Evolutionary conservation across 2,329 filamentous ascomycete genomes (phyloP).

Genomic region (Monosporascus cannonballus): DNA sequence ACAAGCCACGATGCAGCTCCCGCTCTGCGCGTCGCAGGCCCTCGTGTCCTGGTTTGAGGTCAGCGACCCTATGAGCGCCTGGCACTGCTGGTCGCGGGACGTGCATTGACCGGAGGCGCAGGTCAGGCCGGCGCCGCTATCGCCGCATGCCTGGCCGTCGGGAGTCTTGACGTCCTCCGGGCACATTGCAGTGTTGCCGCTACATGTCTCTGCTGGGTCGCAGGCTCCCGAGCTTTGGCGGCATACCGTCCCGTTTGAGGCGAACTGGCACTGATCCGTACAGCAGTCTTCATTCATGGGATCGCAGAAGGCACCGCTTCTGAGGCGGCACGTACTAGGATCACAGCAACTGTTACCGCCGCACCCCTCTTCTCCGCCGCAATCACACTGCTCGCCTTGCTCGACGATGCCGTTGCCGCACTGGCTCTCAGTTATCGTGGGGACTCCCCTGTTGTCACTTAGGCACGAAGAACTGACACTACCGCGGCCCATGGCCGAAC

Average conservation of each 20-base stretch:
- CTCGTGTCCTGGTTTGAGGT: slow-evolving; percentile 70
- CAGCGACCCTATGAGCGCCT: slow-evolving; percentile 71
- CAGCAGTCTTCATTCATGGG: slow-evolving; percentile 79
- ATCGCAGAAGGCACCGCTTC: slow-evolving; percentile 68
- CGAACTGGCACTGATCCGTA: slow-evolving; percentile 59
- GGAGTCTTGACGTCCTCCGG: slow-evolving; percentile 63
- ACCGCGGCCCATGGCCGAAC: slow-evolving; percentile 72
- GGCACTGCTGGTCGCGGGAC: slow-evolving; percentile 83
- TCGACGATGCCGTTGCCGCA: slow-evolving; percentile 98
- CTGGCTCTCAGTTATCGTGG: slow-evolving; percentile 73
- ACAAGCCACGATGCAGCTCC: slow-evolving; percentile 73
- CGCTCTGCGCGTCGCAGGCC: slow-evolving; percentile 61
- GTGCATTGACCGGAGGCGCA: slow-evolving; percentile 96
- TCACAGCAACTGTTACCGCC: slow-evolving; percentile 77
- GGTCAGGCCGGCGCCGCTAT: slow-evolving; percentile 52
- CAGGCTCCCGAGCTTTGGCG: slow-evolving; percentile 73
- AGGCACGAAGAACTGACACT: slow-evolving; percentile 73
- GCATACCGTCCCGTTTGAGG: slow-evolving; percentile 65
- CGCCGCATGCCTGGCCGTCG: slow-evolving; percentile 69
- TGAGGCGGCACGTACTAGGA: slow-evolving; percentile 80
- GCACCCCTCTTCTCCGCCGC: slow-evolving; percentile 71
- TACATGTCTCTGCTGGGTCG: slow-evolving; percentile 80
- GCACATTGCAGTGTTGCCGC: slow-evolving; percentile 65
- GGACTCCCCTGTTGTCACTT: slow-evolving; percentile 77
- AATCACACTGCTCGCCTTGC: slow-evolving; percentile 90